phyloP scores from a whole-genome alignment of 2,329 filamentous ascomycete species.

The Colletotrichum graminicola region DNA sequence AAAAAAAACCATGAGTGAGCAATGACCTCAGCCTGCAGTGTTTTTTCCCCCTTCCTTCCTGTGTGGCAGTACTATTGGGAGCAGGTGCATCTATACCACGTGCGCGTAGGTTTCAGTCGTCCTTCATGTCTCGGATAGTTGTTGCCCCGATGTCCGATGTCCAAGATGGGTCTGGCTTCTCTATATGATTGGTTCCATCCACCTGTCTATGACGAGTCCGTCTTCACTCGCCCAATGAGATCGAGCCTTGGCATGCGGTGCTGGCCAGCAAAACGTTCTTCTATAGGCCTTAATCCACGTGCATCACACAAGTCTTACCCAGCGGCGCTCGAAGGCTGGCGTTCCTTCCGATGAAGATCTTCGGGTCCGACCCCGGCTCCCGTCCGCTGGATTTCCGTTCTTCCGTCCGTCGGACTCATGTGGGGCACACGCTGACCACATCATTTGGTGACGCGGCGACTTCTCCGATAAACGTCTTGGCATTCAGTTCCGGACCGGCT shows the following conservation, averaged over 20 bases:
- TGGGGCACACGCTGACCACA: slow-evolving; percentile 15
- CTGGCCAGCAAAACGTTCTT: background rate
- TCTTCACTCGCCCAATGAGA: slow-evolving; percentile 19
- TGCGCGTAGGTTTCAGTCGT: slow-evolving; percentile 5
- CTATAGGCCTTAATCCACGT: background rate
- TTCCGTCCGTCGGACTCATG: slow-evolving; percentile 21
- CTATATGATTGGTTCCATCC: background rate
- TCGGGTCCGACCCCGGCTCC: slow-evolving; percentile 9
- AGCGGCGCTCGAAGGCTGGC: background rate
- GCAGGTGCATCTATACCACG: slow-evolving; percentile 1
- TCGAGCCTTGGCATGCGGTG: background rate
- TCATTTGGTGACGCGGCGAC: slow-evolving; percentile 23
- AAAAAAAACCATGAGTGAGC: background rate
- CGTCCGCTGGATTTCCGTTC: slow-evolving; percentile 24
- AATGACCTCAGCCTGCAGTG: background rate
- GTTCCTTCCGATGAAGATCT: slow-evolving; percentile 4
- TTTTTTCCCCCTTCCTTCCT: background rate
- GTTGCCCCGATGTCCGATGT: slow-evolving; percentile 47
- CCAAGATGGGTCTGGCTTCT: slow-evolving; percentile 25
- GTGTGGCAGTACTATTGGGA: slow-evolving; percentile 1
- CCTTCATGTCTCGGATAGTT: slow-evolving; percentile 42
- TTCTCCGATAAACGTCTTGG: background rate
- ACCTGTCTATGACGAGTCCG: slow-evolving; percentile 21
- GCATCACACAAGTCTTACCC: slow-evolving; percentile 3
- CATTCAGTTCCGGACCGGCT: slow-evolving; percentile 23